These are phyloP conservation scores for Penicillium parvum DNA, from an alignment of 495 filamentous ascomycete genomes.

Conservation along the genomic window DNA sequence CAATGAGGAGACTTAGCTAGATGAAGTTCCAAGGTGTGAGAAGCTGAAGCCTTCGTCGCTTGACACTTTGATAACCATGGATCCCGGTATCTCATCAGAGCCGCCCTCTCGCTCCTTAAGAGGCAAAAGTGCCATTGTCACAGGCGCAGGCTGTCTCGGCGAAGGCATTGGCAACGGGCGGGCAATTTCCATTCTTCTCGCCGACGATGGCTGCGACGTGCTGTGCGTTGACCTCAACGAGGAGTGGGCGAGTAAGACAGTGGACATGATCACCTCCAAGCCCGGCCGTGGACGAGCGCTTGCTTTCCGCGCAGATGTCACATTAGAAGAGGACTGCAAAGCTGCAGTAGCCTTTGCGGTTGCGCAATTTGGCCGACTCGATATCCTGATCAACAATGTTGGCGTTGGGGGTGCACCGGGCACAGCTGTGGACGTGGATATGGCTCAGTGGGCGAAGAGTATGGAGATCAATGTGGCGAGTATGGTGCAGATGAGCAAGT, in stretches of 20 bases:
- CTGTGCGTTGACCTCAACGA: constrained; percentile 50
- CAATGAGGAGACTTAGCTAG: background rate
- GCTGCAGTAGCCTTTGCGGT: constrained; percentile 34
- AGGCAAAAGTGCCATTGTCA: constrained; percentile 55
- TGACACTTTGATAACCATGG: constrained; percentile 11
- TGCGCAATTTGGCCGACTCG: constrained; percentile 42
- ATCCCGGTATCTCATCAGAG: constrained; percentile 13
- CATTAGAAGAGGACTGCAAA: constrained; percentile 42
- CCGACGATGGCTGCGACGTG: constrained; percentile 50
- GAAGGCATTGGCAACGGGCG: constrained; percentile 57
- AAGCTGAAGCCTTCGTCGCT: too few species aligned
- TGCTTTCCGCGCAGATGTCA: constrained; percentile 46
- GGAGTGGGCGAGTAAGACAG: constrained; percentile 44
- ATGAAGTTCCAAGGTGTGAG: too few species aligned
- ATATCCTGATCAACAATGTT: constrained; percentile 56
- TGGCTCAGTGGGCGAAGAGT: constrained; percentile 47
- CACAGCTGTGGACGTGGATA: constrained; percentile 51
- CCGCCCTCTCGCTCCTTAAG: constrained; percentile 27
- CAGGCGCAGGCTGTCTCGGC: constrained; percentile 51
- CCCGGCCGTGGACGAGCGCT: constrained; percentile 27
- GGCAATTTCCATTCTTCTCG: constrained; percentile 53
- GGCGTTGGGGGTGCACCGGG: constrained; percentile 51
- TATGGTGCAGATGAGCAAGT: constrained; percentile 55
- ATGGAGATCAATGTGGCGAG: constrained; percentile 55
- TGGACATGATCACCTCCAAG: constrained; percentile 39